Base-by-base conservation (phyloP, 2,329 filamentous ascomycete species). In the Trichoderma oligosporum region DNA sequence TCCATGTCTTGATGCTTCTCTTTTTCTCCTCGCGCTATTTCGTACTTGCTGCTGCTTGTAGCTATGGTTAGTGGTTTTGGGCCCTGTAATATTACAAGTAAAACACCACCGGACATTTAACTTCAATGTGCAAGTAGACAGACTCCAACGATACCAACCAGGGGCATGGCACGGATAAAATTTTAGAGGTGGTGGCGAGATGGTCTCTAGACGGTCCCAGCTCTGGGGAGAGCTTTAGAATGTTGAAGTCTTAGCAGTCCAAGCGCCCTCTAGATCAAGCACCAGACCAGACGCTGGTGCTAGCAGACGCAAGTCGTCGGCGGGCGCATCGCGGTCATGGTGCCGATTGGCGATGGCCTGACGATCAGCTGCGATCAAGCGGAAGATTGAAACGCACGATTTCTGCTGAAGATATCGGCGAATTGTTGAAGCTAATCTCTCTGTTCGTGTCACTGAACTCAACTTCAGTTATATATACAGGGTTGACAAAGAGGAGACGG, bases 331-430 rank as follows among this genome's bases (percentile, higher is more conserved):
- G 39, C 54, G 45, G 54, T 48, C 54, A 46, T 48, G 27, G 45
- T 51, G 45, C 54, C 54, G 54, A 57, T 57, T 57, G 54, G 54
- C 54, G 54, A 57, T 16, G 38, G 45, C 27, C 22, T 51, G 54
- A 46, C 53, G 53, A 56, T 56, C 53, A 56, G 35, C 25, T 31
- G 45, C 53, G 53, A 56, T 56, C 12, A 44, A 46, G 45, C 25
- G 24, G 44, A 14, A 25, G 53, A 42, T 56, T 39, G 31, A 45
- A 22, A n/a, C 44, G 16, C 22, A 18, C 38, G 22, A 35, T 9
- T 18, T 41, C n/a, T 2, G 38, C 7, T 41, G 18, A 24, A 31
- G 27, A 31, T 11, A 31, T 31, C 27, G 27, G 27, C 27, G 27
- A 31, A 31, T 31, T 11, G n/a, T 31, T 11, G 27, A 31, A 11